Percentiles rank a stretch among this genome's conserved stretches.
Evolutionary conservation across 2,329 filamentous ascomycete genomes (phyloP).

Genomic region (Rosellinia necatrix): DNA sequence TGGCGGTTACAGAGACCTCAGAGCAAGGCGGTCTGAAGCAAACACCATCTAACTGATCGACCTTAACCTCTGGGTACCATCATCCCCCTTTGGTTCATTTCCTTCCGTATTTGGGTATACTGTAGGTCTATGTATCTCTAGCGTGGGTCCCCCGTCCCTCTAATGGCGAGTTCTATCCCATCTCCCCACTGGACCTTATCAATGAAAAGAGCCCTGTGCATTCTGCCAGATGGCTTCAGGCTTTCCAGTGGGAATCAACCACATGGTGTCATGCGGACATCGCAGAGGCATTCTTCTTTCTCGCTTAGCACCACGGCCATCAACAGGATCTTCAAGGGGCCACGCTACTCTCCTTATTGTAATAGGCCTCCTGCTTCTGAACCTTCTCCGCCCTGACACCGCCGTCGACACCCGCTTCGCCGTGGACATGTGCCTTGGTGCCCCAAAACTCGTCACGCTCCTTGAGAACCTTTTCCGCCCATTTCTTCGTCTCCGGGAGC

Average conservation of each 20-base stretch:
- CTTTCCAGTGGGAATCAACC: background rate
- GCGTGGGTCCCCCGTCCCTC: background rate
- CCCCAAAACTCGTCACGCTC: conserved; percentile 80
- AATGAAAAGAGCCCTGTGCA: too few relatives aligned
- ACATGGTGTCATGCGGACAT: background rate
- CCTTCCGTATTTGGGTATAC: background rate
- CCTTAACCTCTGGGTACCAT: too few relatives aligned
- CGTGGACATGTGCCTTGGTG: conserved; percentile 51
- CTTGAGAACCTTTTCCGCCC: conserved; percentile 75
- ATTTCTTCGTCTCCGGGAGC: conserved; percentile 77
- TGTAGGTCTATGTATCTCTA: conserved; percentile 8
- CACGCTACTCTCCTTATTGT: conserved; percentile 38
- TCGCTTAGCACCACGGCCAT: too few relatives aligned
- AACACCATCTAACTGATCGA: too few relatives aligned
- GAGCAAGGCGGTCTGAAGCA: too few relatives aligned
- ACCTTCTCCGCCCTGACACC: conserved; percentile 45
- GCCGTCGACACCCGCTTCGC: conserved; percentile 49
- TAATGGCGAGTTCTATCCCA: conserved; percentile 3
- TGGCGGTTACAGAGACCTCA: too few relatives aligned
- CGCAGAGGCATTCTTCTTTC: background rate
- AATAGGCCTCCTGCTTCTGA: conserved; percentile 56
- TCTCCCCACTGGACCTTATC: too few relatives aligned
- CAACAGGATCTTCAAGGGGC: conserved; percentile 4
- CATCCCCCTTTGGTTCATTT: too few relatives aligned
- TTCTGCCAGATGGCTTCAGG: background rate